A percentile compares a stretch with the other conserved stretches of the same genome.
Conservation (phyloP, 2,329 filamentous ascomycete genomes). For the Cordyceps cateniannulata region DNA sequence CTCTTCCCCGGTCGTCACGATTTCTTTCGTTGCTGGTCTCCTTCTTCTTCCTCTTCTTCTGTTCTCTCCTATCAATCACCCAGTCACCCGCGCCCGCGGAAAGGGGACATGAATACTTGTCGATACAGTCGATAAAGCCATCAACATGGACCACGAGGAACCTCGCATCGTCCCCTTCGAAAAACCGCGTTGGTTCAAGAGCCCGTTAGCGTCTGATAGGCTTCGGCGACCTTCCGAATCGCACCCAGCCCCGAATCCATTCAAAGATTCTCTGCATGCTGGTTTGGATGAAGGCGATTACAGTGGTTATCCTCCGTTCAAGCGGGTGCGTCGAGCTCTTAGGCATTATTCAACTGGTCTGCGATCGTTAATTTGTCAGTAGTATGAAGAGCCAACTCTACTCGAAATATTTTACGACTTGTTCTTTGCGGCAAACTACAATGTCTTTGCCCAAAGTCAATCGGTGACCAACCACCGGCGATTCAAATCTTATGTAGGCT, state of each 20-base stretch:
- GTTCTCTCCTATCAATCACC: neutral
- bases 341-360: too few relatives aligned
- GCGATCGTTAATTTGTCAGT: neutral
- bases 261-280: neutral
- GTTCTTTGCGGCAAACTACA: constrained; percentile 52
- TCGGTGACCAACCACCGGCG: constrained; percentile 25
- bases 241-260: neutral
- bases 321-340: neutral
- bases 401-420: constrained; percentile 34
- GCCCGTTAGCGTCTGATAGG: constrained; percentile 3
- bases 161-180: constrained; percentile 2
- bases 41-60: neutral
- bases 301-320: constrained; percentile 6
- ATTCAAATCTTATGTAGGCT: constrained; percentile 31
- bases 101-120: neutral
- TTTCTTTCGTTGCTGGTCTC: neutral
- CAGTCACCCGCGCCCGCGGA: neutral
- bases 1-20: neutral
- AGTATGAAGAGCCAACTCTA: constrained; percentile 28
- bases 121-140: neutral
- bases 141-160: constrained; percentile 7
- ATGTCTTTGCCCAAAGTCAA: constrained; percentile 43
- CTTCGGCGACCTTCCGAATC: neutral
- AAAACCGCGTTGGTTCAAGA: constrained; percentile 9
- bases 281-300: neutral